Evolutionary conservation across 1,284 basidiomycete genomes (phyloP), one percentile per base, ranked within the genome.

Genomic region (Clitocybe nebularis): DNA sequence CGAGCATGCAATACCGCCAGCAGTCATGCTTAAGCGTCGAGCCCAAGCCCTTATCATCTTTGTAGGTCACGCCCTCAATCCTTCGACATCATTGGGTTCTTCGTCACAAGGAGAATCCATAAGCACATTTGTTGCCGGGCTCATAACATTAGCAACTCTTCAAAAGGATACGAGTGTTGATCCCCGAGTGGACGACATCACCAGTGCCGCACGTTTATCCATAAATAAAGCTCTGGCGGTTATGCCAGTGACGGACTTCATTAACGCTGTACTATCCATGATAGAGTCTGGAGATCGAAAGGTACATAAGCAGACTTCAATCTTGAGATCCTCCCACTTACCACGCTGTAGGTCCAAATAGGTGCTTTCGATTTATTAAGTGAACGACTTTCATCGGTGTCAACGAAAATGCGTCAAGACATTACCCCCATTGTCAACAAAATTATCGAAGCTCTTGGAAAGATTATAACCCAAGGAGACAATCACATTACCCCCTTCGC

Each of bases 171-270:
- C 56, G 5, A 57, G 52, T 3, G 52, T 62, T 8, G 66, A 69
- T 28, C 51, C 60, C 6, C 67, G 62, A 34, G 51, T 72, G 19
- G 63, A 61, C 10, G 67, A 75, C 4, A 66, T 86, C 25, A 57
- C 64, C 8, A 56, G 62, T n/a, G 68, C 67, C 10, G 75, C 81
- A 23, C 73, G 72, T 16, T 50, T 56, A 11, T 67, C 77, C 3
- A 60, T 84, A 39, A 66, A 62, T 19, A 72, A 69, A 44, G 66
- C 74, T 6, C 66, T 85, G 36, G 63, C 64, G 21, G 76, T 79
- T 14, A 80, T 89, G 63, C 74, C 84, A 10, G 90, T 84, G 22
- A 60, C 69, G 11, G 75, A 81, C 48, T 89, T 89, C 58, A 61
- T 84, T 38, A 54, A 59, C 21, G 72, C 81, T 5, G 60, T 78